Evolutionary conservation across 1,284 basidiomycete species (phyloP).

Genomic region (Exobasidium rhododendri): DNA sequence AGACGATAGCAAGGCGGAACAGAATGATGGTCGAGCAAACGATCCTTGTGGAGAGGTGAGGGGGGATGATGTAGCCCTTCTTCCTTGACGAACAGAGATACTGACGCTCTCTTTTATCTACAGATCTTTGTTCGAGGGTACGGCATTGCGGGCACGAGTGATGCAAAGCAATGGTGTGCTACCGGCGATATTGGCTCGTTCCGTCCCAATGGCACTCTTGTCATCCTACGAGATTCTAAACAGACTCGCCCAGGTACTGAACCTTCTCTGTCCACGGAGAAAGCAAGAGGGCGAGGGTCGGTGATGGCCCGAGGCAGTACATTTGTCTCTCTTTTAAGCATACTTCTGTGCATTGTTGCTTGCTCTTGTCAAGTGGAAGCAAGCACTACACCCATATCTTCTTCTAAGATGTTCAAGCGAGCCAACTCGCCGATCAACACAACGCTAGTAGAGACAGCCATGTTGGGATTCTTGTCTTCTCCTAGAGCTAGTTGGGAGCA

Average conservation of each 20-base stretch:
- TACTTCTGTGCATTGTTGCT: background rate
- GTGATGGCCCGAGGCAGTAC: background rate
- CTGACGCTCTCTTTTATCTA: background rate
- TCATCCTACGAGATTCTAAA: constrained; percentile 32
- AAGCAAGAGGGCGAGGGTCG: background rate
- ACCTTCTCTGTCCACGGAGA: background rate
- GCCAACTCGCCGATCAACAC: constrained; percentile 21
- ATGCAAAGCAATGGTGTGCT: constrained; percentile 25
- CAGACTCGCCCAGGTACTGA: constrained; percentile 11
- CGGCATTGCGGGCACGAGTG: constrained; percentile 9
- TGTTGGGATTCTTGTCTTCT: constrained; percentile 32
- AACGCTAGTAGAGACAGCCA: constrained; percentile 36
- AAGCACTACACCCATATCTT: background rate
- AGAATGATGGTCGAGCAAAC: background rate
- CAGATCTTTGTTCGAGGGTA: constrained; percentile 12
- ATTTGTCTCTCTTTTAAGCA: background rate
- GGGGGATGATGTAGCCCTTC: no score
- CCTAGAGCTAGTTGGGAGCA: constrained; percentile 52
- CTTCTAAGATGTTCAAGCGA: background rate
- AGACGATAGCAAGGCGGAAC: no score
- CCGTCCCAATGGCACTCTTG: constrained; percentile 50
- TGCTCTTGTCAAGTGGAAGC: background rate
- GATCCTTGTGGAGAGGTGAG: constrained; percentile 13
- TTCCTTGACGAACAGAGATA: no score
- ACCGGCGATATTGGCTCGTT: constrained; percentile 43